Evolutionary conservation across 139 green algal genomes (phyloP).

Genomic region (Micractinium sp.): DNA sequence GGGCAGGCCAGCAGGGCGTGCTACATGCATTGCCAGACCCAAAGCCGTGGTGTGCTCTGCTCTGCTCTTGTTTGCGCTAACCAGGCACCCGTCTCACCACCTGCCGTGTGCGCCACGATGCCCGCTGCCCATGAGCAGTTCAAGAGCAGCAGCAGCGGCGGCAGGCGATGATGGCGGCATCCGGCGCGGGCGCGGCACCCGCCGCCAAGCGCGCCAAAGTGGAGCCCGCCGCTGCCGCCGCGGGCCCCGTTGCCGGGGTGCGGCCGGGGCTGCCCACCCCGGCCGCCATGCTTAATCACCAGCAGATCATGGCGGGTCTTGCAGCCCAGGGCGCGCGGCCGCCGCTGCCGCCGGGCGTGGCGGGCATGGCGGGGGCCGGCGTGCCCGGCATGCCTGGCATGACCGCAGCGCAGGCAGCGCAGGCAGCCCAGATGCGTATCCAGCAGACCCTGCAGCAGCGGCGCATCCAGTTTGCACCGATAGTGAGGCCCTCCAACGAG

Average conservation of each 20-base stretch:
- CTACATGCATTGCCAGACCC: background rate
- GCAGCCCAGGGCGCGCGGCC: background rate
- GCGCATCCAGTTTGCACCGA: background rate
- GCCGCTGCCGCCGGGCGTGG: constrained; percentile 1
- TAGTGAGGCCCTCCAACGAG: constrained; percentile 27
- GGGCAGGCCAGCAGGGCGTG: background rate
- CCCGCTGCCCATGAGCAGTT: too few relatives aligned
- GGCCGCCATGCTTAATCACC: background rate
- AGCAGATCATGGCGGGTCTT: background rate
- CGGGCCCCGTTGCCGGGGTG: background rate
- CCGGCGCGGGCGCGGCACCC: background rate
- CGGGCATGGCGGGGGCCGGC: background rate
- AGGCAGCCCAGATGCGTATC: background rate
- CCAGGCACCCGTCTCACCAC: too few relatives aligned
- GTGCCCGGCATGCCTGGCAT: background rate
- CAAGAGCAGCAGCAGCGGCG: background rate
- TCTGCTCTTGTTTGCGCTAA: background rate
- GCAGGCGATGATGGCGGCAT: background rate
- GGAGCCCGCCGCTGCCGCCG: background rate
- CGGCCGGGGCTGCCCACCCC: background rate
- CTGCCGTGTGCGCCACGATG: too few relatives aligned
- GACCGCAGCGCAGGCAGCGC: background rate
- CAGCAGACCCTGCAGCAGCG: background rate
- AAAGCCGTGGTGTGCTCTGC: background rate
- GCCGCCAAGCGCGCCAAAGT: constrained; percentile 33